Percentiles rank a stretch among this genome's conserved stretches.
Conservation (phyloP, 129 eudicot species). For the Lonicera japonica region DNA sequence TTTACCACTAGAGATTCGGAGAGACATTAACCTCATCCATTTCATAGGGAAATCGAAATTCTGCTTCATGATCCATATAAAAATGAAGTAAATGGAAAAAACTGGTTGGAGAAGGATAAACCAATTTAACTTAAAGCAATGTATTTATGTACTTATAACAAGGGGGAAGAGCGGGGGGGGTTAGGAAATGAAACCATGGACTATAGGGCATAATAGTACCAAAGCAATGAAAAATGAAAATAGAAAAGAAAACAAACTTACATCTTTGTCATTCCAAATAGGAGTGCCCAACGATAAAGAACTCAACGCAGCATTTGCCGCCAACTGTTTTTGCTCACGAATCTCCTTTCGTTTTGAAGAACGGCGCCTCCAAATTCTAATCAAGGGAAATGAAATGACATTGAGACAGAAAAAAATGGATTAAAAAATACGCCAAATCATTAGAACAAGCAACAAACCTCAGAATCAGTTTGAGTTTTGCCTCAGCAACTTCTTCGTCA, state of each 20-base stretch:
- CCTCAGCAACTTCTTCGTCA: conserved; percentile 67
- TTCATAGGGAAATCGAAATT: too few relatives aligned
- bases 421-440: not conserved
- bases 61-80: too few relatives aligned
- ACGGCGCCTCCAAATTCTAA: conserved; percentile 78
- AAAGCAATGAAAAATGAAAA: not conserved
- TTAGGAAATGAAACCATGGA: not conserved
- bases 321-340: conserved; percentile 60
- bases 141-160: not conserved
- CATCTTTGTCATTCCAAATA: conserved; percentile 45
- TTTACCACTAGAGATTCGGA: too few relatives aligned
- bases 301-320: conserved; percentile 75
- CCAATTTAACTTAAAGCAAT: too few relatives aligned
- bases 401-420: not conserved
- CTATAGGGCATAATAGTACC: not conserved
- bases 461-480: conserved; percentile 66
- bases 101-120: too few relatives aligned
- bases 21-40: too few relatives aligned
- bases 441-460: conserved; percentile 37
- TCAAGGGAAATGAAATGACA: conserved; percentile 10
- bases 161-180: not conserved
- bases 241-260: conserved; percentile 23
- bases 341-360: conserved; percentile 41
- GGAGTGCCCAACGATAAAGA: conserved; percentile 76
- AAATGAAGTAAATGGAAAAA: too few relatives aligned